phyloP scores from a whole-genome alignment of 495 filamentous ascomycete species.

The Rhypophila decipiens region DNA sequence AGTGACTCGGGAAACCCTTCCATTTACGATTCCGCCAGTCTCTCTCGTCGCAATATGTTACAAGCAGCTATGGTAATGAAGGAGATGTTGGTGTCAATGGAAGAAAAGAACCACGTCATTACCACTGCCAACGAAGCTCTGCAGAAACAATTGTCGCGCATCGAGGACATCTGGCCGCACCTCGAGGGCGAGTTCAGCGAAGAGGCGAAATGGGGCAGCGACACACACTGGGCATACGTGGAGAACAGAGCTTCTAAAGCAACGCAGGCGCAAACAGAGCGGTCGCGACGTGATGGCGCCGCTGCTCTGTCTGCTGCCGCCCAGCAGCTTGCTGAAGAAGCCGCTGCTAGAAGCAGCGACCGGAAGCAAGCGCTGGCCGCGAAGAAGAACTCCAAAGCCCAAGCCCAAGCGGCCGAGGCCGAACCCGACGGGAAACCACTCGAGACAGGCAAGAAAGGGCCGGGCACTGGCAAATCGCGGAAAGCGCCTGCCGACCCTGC shows the following conservation, averaged over 20 bases:
- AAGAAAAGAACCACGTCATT: conserved; percentile 96
- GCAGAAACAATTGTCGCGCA: conserved; percentile 73
- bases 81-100: conserved; percentile 76
- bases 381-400: conserved; percentile 60
- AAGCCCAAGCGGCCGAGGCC: conserved; percentile 18
- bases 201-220: conserved; percentile 84
- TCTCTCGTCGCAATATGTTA: conserved; percentile 61
- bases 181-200: conserved; percentile 88
- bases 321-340: conserved; percentile 70
- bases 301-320: conserved; percentile 61
- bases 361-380: conserved; percentile 72
- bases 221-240: conserved; percentile 91
- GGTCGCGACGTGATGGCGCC: conserved; percentile 69
- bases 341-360: conserved; percentile 69
- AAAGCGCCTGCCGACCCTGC: conserved; percentile 51
- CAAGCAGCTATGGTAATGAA: conserved; percentile 51
- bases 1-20: conserved; percentile 31
- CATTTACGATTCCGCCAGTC: conserved; percentile 40
- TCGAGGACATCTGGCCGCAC: conserved; percentile 77
- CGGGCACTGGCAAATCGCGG: conserved; percentile 52
- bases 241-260: conserved; percentile 69
- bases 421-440: conserved; percentile 46
- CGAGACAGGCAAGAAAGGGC: conserved; percentile 53
- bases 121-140: conserved; percentile 83
- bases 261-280: conserved; percentile 53